Conservation (phyloP, 805 yeast genomes). For the Ogataea pini region DNA sequence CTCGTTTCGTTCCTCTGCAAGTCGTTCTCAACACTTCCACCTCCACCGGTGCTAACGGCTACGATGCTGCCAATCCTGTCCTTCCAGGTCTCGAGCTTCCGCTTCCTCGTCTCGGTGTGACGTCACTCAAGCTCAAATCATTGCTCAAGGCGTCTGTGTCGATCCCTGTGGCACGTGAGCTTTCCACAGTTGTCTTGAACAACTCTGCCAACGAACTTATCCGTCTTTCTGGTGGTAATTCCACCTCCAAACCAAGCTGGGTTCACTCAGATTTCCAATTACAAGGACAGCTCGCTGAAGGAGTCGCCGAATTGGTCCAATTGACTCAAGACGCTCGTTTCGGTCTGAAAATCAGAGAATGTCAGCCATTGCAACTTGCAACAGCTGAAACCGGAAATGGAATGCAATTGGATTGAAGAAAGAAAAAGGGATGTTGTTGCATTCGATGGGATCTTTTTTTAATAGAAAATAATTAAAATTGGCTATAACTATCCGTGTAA, state of each 20-base stretch:
- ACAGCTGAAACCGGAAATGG: slow-evolving; percentile 10
- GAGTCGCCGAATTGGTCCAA: slow-evolving; percentile 55
- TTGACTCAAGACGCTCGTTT: slow-evolving; percentile 67
- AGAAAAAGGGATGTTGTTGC: not conserved
- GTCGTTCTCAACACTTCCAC: slow-evolving; percentile 62
- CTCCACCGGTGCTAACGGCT: slow-evolving; percentile 66
- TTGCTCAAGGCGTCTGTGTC: slow-evolving; percentile 55
- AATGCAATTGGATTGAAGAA: slow-evolving; percentile 15
- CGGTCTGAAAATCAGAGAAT: slow-evolving; percentile 66
- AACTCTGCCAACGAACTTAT: slow-evolving; percentile 55
- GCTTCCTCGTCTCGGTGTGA: slow-evolving; percentile 69
- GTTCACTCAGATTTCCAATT: slow-evolving; percentile 77
- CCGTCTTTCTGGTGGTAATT: slow-evolving; percentile 78
- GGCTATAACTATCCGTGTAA: not conserved
- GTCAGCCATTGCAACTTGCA: slow-evolving; percentile 50
- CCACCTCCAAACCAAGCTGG: slow-evolving; percentile 77
- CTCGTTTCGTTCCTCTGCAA: slow-evolving; percentile 71
- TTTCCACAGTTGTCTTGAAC: slow-evolving; percentile 67
- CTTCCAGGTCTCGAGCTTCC: slow-evolving; percentile 77
- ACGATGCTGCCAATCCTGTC: slow-evolving; percentile 61
- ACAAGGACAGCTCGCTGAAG: slow-evolving; percentile 44
- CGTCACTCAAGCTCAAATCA: slow-evolving; percentile 66
- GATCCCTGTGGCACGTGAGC: slow-evolving; percentile 73
- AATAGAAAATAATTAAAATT: not conserved
- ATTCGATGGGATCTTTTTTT: not conserved